A percentile compares a stretch with the other conserved stretches of the same genome.
phyloP scores from a whole-genome alignment of 2,329 filamentous ascomycete genomes.

The Colletotrichum truncatum region DNA sequence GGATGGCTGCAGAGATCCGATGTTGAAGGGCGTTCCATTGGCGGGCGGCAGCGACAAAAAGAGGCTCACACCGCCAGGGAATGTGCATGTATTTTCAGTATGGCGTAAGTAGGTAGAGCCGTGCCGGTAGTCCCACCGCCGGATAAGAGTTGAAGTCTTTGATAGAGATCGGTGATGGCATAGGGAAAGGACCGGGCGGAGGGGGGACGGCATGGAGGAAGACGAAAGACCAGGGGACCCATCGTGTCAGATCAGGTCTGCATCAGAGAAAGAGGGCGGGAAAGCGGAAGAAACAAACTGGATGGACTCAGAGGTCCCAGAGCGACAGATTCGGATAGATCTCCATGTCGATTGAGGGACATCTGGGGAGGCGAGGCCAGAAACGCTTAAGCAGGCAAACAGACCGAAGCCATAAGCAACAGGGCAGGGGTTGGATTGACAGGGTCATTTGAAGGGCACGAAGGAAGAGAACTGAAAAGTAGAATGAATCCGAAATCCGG shows the following conservation, averaged over 20 bases:
- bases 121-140: background rate
- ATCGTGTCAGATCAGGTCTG: constrained; percentile 17
- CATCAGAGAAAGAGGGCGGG: background rate
- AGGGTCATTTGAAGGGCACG: background rate
- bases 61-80: background rate
- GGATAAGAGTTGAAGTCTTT: background rate
- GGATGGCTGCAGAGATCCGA: constrained; percentile 22
- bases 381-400: background rate
- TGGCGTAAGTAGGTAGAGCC: too few relatives aligned
- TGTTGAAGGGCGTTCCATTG: constrained; percentile 4
- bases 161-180: background rate
- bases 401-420: background rate
- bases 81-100: too few relatives aligned
- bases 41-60: background rate
- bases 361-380: background rate
- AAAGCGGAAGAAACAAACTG: background rate
- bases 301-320: background rate
- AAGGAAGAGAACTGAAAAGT: background rate
- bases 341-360: constrained; percentile 3
- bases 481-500: background rate
- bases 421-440: background rate
- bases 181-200: background rate
- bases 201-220: background rate
- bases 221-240: background rate
- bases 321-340: background rate